phyloP scores from a whole-genome alignment of 2,329 filamentous ascomycete genomes.

The Colletotrichum somersetense region DNA sequence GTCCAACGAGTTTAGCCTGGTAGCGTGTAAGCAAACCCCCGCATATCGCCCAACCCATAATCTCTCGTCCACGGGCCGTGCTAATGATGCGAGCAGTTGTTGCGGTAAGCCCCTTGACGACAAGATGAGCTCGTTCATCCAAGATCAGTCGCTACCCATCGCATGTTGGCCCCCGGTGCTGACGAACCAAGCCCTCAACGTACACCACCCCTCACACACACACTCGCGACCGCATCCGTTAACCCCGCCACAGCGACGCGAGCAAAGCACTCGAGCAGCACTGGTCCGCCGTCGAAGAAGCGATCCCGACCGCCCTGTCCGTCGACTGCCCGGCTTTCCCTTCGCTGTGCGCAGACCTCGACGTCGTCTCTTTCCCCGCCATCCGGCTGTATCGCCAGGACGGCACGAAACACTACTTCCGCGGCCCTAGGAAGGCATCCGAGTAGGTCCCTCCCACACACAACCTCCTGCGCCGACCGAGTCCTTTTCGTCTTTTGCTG shows the following conservation, averaged over 20 bases:
- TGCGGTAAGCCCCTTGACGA: constrained; percentile 14
- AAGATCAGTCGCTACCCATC: not conserved
- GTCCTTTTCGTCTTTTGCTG: constrained; percentile 35
- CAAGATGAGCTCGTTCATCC: not conserved
- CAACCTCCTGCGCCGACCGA: too few relatives aligned
- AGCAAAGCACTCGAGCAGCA: constrained; percentile 52
- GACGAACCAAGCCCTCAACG: constrained; percentile 24
- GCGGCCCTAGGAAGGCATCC: constrained; percentile 56
- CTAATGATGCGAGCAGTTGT: constrained; percentile 26
- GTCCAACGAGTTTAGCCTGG: constrained; percentile 45
- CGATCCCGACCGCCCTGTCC: constrained; percentile 47
- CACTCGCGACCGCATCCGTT: not conserved
- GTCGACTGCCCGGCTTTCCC: constrained; percentile 56
- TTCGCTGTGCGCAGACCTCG: constrained; percentile 55
- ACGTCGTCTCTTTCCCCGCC: constrained; percentile 60
- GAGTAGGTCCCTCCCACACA: constrained; percentile 48
- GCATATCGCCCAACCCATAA: not conserved
- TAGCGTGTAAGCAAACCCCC: constrained; percentile 49
- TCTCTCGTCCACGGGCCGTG: not conserved
- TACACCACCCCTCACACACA: constrained; percentile 3
- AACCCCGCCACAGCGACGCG: constrained; percentile 44
- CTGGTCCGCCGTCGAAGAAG: constrained; percentile 49
- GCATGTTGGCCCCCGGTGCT: constrained; percentile 9
- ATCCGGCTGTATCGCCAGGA: constrained; percentile 57
- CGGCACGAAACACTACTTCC: constrained; percentile 54